Percentiles rank a stretch among this genome's conserved stretches.
These are phyloP conservation scores for Agroathelia rolfsii DNA, from an alignment of 1,284 basidiomycete genomes.

Conservation along the genomic window DNA sequence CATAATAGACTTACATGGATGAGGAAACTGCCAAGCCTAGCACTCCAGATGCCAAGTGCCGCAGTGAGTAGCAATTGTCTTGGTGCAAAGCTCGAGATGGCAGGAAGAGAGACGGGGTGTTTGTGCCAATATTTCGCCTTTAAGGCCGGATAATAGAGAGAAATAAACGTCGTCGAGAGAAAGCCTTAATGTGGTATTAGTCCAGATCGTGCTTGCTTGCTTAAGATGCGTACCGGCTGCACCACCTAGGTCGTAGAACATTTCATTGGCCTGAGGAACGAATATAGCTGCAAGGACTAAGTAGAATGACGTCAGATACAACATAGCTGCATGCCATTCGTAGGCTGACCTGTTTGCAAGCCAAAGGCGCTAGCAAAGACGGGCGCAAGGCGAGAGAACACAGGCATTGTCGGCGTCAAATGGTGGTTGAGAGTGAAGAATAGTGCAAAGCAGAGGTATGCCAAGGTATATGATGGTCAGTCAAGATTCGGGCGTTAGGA, in stretches of 20 bases:
- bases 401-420: no score
- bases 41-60: constrained; percentile 50
- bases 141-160: constrained; percentile 52
- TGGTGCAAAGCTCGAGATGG: constrained; percentile 42
- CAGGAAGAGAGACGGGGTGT: constrained; percentile 27
- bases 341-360: constrained; percentile 27
- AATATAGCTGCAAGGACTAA: constrained; percentile 42
- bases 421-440: constrained; percentile 1
- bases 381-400: constrained; percentile 29
- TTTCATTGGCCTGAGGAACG: constrained; percentile 48
- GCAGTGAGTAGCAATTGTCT: constrained; percentile 50
- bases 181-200: no score
- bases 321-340: neutral
- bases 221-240: no score
- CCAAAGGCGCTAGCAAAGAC: constrained; percentile 25
- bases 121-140: constrained; percentile 36
- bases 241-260: constrained; percentile 50
- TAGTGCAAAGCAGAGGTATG: neutral
- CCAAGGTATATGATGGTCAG: constrained; percentile 1
- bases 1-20: constrained; percentile 31
- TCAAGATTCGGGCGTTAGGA: neutral
- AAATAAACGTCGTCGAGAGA: constrained; percentile 50
- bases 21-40: constrained; percentile 56
- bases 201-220: no score
- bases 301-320: constrained; percentile 11